These are phyloP conservation scores for Lanmaoa rubissima DNA, from an alignment of 768 basidiomycete genomes.

Conservation along the genomic window DNA sequence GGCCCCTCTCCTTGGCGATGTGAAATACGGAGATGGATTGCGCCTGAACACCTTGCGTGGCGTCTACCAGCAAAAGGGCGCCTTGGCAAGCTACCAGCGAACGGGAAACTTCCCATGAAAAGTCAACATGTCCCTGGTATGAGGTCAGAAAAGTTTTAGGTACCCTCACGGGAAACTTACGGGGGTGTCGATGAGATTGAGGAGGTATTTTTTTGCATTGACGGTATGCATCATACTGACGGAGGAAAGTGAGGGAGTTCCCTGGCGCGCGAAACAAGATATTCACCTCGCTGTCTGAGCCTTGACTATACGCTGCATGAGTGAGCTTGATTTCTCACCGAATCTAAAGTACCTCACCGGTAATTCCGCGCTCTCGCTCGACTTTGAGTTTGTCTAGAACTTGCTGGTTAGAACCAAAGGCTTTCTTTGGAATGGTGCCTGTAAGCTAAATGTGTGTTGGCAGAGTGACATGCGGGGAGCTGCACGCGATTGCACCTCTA, in stretches of 20 bases:
- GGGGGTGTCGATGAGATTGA: slow-evolving; percentile 97
- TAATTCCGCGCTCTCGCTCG: slow-evolving; percentile 94
- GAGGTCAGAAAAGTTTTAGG: background rate
- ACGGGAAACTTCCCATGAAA: slow-evolving; percentile 94
- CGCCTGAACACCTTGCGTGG: slow-evolving; percentile 97
- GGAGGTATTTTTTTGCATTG: slow-evolving; percentile 57
- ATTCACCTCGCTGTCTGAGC: slow-evolving; percentile 90
- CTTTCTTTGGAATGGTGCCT: slow-evolving; percentile 73
- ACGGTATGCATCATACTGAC: slow-evolving; percentile 74
- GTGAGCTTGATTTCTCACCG: background rate
- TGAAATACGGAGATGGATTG: slow-evolving; percentile 96
- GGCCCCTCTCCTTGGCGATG: slow-evolving; percentile 74
- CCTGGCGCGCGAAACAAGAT: background rate
- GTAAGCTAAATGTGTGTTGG: slow-evolving; percentile 59
- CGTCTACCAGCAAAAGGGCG: slow-evolving; percentile 83
- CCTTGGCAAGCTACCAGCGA: slow-evolving; percentile 94
- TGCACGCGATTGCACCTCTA: slow-evolving; percentile 53
- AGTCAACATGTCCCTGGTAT: slow-evolving; percentile 90
- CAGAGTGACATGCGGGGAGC: background rate
- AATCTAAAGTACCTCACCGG: slow-evolving; percentile 46
- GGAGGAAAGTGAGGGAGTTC: slow-evolving; percentile 6
- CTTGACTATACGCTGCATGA: slow-evolving; percentile 58
- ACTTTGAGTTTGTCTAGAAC: slow-evolving; percentile 95
- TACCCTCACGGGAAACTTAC: slow-evolving; percentile 37
- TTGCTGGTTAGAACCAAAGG: slow-evolving; percentile 72